phyloP scores from a whole-genome alignment of 306 rosid genomes.

The Adenanthera pavonina region DNA sequence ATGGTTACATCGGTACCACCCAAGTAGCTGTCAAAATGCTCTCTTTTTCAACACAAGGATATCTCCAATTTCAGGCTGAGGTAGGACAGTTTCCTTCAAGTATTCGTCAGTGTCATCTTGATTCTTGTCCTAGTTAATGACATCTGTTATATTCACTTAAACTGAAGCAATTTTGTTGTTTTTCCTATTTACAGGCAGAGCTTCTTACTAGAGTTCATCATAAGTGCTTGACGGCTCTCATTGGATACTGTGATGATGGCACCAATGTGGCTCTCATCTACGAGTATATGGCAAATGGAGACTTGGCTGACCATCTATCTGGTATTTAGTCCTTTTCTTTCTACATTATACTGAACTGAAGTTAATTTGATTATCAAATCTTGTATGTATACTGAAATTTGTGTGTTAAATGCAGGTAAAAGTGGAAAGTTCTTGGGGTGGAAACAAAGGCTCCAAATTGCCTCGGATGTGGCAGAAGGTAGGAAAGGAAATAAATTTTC shows the following conservation, averaged over 20 bases:
- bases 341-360: not conserved
- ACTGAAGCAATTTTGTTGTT: not conserved
- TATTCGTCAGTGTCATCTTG: not conserved
- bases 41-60: conserved; percentile 44
- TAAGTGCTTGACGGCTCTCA: conserved; percentile 36
- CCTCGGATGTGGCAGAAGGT: conserved; percentile 52
- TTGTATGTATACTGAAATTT: not conserved
- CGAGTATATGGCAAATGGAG: conserved; percentile 40
- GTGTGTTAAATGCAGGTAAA: conserved; percentile 24
- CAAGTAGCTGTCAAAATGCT: conserved; percentile 53
- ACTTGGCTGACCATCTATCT: conserved; percentile 31
- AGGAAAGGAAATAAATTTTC: not conserved
- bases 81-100: not conserved
- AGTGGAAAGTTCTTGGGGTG: conserved; percentile 36
- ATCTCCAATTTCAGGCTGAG: conserved; percentile 48
- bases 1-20: conserved; percentile 36
- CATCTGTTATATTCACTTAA: not conserved
- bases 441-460: conserved; percentile 43
- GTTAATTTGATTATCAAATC: not conserved
- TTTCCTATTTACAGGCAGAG: conserved; percentile 19
- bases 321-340: conserved; percentile 4
- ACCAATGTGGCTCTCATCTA: conserved; percentile 35
- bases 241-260: conserved; percentile 41
- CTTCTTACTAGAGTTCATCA: conserved; percentile 47
- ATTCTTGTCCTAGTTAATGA: not conserved